These are phyloP conservation scores for Ascochyta viciae-villosae DNA, from an alignment of 2,329 filamentous ascomycete species.

Conservation along the genomic window DNA sequence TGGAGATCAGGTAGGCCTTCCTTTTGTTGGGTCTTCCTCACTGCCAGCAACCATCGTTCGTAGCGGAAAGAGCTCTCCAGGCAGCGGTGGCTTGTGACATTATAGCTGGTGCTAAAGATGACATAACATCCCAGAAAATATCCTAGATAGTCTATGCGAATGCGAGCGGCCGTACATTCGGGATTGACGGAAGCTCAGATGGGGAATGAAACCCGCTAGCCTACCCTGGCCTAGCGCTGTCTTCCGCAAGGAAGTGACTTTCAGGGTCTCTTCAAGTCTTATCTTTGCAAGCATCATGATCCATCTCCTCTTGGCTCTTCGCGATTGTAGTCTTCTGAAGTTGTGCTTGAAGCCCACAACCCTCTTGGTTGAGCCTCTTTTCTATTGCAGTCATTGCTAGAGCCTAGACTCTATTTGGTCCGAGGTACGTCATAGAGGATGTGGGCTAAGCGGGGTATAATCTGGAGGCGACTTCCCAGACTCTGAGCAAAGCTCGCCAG, in stretches of 20 bases:
- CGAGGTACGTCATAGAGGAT: conserved; percentile 9
- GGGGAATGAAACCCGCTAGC: not conserved
- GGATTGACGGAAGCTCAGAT: not conserved
- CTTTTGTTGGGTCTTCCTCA: too few relatives aligned
- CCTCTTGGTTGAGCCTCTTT: not conserved
- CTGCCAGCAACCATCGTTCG: too few relatives aligned
- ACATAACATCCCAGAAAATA: too few relatives aligned
- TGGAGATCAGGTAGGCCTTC: too few relatives aligned
- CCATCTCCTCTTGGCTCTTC: not conserved
- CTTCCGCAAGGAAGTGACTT: not conserved
- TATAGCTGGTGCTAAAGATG: too few relatives aligned
- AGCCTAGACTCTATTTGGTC: conserved; percentile 11
- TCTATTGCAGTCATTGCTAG: not conserved
- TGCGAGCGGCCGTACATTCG: not conserved
- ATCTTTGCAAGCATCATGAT: not conserved
- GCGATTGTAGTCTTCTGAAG: too few relatives aligned
- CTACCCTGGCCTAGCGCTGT: not conserved
- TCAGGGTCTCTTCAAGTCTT: not conserved
- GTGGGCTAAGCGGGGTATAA: conserved; percentile 14
- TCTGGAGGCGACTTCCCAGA: not conserved
- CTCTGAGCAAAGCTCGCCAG: not conserved
- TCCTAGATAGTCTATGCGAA: too few relatives aligned
- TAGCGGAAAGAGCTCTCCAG: too few relatives aligned
- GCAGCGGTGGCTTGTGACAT: too few relatives aligned
- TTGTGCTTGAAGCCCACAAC: too few relatives aligned